Evolutionary conservation across 495 filamentous ascomycete species (phyloP), one percentile per base, ranked within the genome.

Genomic region (Rhizodiscina lignyota): DNA sequence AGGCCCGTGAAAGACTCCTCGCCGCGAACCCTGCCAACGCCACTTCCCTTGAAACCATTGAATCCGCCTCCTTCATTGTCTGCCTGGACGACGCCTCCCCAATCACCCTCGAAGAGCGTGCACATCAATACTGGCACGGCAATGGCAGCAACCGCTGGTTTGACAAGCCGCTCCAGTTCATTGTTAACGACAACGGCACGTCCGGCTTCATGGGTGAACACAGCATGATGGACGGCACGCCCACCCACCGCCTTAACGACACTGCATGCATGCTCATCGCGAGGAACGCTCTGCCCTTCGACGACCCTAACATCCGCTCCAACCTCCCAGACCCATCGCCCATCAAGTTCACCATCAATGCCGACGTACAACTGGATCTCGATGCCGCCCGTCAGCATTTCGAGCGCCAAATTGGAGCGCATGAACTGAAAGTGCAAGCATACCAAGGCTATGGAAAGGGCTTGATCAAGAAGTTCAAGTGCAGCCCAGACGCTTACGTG

Each of bases 181-280:
- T 99, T 51, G 52, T 99, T 60, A 94, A 93, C 59, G 86, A 96
- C 50, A 99, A 99, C 59, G 91, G 85, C 45, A 91, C 89, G 12
- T 80, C 91, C 18, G 91, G 91, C 40, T 99, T 99, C 68, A 83
- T 81, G 64, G 91, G 91, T 51, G 91, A 99, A 66, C 91, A 99
- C 66, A 85, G 77, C 59, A 96, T 99, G 91, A 99, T 99, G 91
- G 91, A 99, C 55, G 91, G 91, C 38, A 99, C 87, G 19, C 84
- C 91, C 1, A 99, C 91, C 10, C 86, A 96, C 58, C 74, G 91
- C 2, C 70, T 99, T 21, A 96, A 92, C 56, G 89, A 99, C 67
- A 82, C 81, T 53, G 67, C 85, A 57, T 89, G 86, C 65, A 70
- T 72, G 49, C 62, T 83, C 47, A 93, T 94, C 57, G 84, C 86